Conservation (phyloP, 2,329 filamentous ascomycete genomes). For the Phyllosticta ampelicida region DNA sequence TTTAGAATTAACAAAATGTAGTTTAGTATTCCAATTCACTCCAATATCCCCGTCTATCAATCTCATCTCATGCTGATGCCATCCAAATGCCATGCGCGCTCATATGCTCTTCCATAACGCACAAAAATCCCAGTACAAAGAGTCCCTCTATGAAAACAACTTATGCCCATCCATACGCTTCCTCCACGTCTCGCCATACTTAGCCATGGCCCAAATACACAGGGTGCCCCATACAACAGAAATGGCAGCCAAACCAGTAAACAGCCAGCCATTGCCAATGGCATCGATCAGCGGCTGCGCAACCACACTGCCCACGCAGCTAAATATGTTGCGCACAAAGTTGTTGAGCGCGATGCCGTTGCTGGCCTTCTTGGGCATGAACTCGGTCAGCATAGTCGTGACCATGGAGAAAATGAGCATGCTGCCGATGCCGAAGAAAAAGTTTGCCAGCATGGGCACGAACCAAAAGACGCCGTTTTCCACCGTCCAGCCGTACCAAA, state of each 20-base stretch:
- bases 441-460: constrained; percentile 28
- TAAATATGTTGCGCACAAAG: constrained; percentile 28
- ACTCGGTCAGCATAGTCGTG: constrained; percentile 31
- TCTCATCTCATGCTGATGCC: neutral
- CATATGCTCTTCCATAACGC: too few relatives aligned
- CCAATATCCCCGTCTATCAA: neutral
- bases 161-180: constrained; percentile 10
- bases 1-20: too few relatives aligned
- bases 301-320: constrained; percentile 26
- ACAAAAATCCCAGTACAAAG: neutral
- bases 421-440: constrained; percentile 30
- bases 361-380: constrained; percentile 26
- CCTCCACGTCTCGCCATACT: constrained; percentile 53
- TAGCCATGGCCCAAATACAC: constrained; percentile 50
- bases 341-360: constrained; percentile 31
- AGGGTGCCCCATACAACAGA: constrained; percentile 36
- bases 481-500: constrained; percentile 29
- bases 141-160: constrained; percentile 1
- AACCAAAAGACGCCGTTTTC: constrained; percentile 24
- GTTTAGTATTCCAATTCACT: too few relatives aligned
- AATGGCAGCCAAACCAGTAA: constrained; percentile 36
- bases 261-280: constrained; percentile 31
- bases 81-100: neutral
- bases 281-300: constrained; percentile 25
- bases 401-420: constrained; percentile 30